Base-by-base conservation (phyloP, 331 rosid genomes). In the Erythrophleum ivorense region DNA sequence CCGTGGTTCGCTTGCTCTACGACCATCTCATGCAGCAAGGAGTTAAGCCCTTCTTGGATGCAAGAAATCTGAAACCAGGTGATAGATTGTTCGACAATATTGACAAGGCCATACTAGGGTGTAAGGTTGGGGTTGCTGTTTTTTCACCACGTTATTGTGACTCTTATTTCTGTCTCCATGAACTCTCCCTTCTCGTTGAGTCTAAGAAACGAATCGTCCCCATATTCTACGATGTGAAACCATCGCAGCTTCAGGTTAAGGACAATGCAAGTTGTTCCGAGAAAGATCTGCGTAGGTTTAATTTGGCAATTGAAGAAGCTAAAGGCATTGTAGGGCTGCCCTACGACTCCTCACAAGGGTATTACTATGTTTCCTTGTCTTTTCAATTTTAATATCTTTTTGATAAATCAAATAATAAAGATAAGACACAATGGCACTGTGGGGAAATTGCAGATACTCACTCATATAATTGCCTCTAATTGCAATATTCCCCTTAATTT, bases 61-160 rank as follows among this genome's bases (percentile, higher is more conserved):
- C 85, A 79, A 78, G 78, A 77, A 91, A 59, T 82, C 83, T 91
- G 91, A 89, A 86, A 68, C 90, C 92, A 0, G 94, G 94, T 12
- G 94, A 91, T 73, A 86, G 72, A 34, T 36, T 91, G 80, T 89
- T 87, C 7, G 84, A 85, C 15, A 73, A 84, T 24, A 91, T 91
- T 18, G 84, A 91, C n/a, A 49, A 34, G 2, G 88, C 85, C 3
- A 84, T 91, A 53, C 75, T 50, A 14, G 50, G 60, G 38, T 85
- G 89, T 46, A 80, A 87, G 77, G 54, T 91, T 0, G 94, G 92
- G 0, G 78, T 91, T 13, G 90, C 92, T 2, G 90, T 91, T 48
- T 89, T 91, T 40, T 91, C 94, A 1, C 94, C 94, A 0, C 83
- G 70, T 6, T 91, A 89, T 31, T 91, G 94, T 48, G 88, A 85